Base-by-base conservation (phyloP, 441 rosid genomes). In the Pelargonium fulgidum region DNA sequence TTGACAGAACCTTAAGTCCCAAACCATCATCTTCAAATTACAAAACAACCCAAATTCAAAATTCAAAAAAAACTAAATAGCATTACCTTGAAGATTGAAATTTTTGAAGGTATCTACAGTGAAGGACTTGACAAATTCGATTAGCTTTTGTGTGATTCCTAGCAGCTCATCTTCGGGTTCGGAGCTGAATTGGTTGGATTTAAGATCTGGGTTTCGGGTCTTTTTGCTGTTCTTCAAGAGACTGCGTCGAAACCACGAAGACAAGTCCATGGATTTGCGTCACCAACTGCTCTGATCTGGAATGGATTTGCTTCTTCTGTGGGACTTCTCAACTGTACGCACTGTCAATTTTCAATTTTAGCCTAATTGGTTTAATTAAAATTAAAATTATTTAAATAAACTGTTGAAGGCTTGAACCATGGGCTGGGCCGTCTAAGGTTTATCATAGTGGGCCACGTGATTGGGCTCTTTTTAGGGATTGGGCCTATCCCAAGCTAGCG, bases 71-170 rank as follows among this genome's bases (percentile, higher is more conserved):
- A 14, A 20, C 44, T n/a, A 50, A 62, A 13, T 0, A 33, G 16
- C 3, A 50, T 50, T 17, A 89, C 97, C 91, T 48, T 75, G 77
- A 14, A 84, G 78, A 66, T 86, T 83, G 81, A 82, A 93, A 69
- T 78, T 85, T 83, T 80, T 86, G 91, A 93, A 93, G 24, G 85
- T 86, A 9, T 90, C 96, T 13, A 82, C 64, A 41, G 93, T 79
- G 74, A 89, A 90, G 9, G 92, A 79, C 81, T 83, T 85, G 71
- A 85, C 79, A 48, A 77, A 80, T 74, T 84, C 84, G 73, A 91
- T 73, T 50, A 93, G 76, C 44, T 85, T 79, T 39, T 80, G 83
- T 29, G 92, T 91, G 67, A 93, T 72, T 71, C 99, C 97, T 3
- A 82, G 65, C 7, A 72, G 56, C 64, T 83, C 84, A 56, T 85